Evolutionary conservation across 2,329 filamentous ascomycete species (phyloP), one percentile per base, ranked within the genome.

Genomic region (Sporothrix brasiliensis): DNA sequence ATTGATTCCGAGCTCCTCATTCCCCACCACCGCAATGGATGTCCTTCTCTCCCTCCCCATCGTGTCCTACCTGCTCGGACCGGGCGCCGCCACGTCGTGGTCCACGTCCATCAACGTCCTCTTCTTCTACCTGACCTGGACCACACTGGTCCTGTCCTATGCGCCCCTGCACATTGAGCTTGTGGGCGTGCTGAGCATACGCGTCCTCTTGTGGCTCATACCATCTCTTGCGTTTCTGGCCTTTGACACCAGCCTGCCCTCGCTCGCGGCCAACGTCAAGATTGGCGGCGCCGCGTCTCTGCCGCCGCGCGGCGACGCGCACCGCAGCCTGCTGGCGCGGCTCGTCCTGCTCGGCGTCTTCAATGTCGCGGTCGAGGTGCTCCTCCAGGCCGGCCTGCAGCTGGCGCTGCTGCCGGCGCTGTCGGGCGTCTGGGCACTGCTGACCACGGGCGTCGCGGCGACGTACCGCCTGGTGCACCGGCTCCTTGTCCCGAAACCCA

Each of bases 51-150:
- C 91, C 1, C 84, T 94, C 50, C 91, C 91, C 1, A 85, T 92
- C 73, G 80, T 92, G 53, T 91, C 90, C 39, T 91, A 89, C 76
- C 83, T 91, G 75, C 82, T 89, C 65, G 84, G 87, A 24, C 86
- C 88, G 1, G 82, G 85, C 63, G 78, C 88, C 61, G 78, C 88
- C 71, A 86, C 87, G 7, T 90, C 91, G 7, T 93, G 91, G 82
- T 90, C 84, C 16, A 94, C 93, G 1, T 93, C 90, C 0, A 83
- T 97, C 73, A 97, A 95, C 79, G 81, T 97, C 30, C 82, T 96
- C 73, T 94, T 97, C 83, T 95, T 97, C 80, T 94, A 93, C 79
- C 87, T 97, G 82, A 94, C 92, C 75, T 97, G 93, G 93, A 88
- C 89, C 6, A 94, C 92, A 0, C 85, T 97, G 44, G 88, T 96